A percentile compares a stretch with the other conserved stretches of the same genome.
These are phyloP conservation scores for Penicillium turbatum DNA, from an alignment of 495 filamentous ascomycete genomes.

Conservation along the genomic window DNA sequence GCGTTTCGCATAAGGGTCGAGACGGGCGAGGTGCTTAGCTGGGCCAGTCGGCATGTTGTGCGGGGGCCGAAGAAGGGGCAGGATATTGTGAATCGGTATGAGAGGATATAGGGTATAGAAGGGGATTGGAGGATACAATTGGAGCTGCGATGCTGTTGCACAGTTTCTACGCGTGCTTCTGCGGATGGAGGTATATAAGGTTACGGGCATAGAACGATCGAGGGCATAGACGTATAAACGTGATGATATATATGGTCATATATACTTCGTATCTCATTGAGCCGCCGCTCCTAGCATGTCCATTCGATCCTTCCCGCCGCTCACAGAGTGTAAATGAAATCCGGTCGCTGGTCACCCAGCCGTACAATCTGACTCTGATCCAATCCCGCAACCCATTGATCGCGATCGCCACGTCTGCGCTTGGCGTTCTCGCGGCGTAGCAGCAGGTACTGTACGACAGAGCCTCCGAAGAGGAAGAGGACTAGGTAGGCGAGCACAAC, in stretches of 20 bases:
- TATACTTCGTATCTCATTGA: neutral
- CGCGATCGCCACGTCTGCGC: constrained; percentile 57
- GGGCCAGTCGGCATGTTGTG: constrained; percentile 47
- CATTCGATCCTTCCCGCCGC: neutral
- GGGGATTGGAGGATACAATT: neutral
- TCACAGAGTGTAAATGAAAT: constrained; percentile 73
- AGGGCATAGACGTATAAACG: no score
- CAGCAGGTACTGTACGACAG: constrained; percentile 60
- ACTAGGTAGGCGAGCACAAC: constrained; percentile 58
- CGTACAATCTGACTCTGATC: constrained; percentile 27
- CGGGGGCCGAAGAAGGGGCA: constrained; percentile 46
- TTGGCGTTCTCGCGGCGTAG: constrained; percentile 44
- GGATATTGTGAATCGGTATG: constrained; percentile 44
- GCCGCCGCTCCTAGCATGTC: neutral
- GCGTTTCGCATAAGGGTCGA: constrained; percentile 37
- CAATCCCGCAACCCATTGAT: constrained; percentile 54
- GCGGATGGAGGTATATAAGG: no score
- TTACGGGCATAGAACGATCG: no score
- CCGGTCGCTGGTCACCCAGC: constrained; percentile 67
- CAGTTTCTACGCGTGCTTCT: neutral
- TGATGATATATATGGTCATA: neutral
- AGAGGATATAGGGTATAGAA: constrained; percentile 16
- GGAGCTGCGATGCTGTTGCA: neutral
- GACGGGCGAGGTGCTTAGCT: constrained; percentile 39
- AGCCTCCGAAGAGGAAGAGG: constrained; percentile 56